Percentiles rank a stretch among this genome's conserved stretches.
Evolutionary conservation across 495 filamentous ascomycete genomes (phyloP).

Genomic region (Baudoinia panamericana): DNA sequence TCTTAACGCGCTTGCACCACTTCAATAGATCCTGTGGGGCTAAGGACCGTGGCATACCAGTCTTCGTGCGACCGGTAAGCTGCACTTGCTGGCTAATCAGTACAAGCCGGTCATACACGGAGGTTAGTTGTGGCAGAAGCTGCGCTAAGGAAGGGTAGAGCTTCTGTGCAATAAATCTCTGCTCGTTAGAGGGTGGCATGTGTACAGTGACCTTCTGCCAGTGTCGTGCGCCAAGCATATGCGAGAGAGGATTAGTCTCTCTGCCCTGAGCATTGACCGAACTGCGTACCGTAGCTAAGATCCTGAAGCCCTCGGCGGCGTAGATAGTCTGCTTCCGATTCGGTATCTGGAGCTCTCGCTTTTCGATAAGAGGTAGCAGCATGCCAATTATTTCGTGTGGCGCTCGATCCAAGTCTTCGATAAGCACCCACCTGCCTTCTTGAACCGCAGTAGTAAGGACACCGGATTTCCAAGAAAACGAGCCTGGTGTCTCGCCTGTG

Average conservation of each 20-base stretch:
- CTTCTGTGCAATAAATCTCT: constrained; percentile 55
- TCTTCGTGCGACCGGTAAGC: constrained; percentile 42
- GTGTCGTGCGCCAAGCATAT: constrained; percentile 63
- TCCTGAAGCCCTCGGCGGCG: constrained; percentile 68
- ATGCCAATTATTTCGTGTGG: constrained; percentile 91
- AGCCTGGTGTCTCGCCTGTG: constrained; percentile 67
- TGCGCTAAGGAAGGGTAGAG: constrained; percentile 56
- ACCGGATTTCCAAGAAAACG: constrained; percentile 86
- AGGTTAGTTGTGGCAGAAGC: constrained; percentile 57
- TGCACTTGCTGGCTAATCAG: constrained; percentile 37
- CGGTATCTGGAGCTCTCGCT: constrained; percentile 72
- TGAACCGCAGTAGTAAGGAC: constrained; percentile 83
- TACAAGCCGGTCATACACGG: constrained; percentile 58
- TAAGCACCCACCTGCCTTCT: constrained; percentile 90
- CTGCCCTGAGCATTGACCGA: constrained; percentile 56
- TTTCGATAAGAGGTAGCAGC: constrained; percentile 78
- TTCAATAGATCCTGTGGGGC: constrained; percentile 79
- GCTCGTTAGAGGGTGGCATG: constrained; percentile 54
- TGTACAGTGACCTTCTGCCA: constrained; percentile 65
- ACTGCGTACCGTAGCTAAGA: constrained; percentile 82
- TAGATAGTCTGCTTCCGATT: constrained; percentile 73
- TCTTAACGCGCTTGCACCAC: constrained; percentile 64
- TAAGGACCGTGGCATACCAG: constrained; percentile 42
- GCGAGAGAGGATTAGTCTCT: constrained; percentile 40
- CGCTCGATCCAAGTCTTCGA: constrained; percentile 91